A percentile compares a stretch with the other conserved stretches of the same genome.
These are phyloP conservation scores for Beauveria sp. DNA, from an alignment of 2,329 filamentous ascomycete species.

Conservation along the genomic window DNA sequence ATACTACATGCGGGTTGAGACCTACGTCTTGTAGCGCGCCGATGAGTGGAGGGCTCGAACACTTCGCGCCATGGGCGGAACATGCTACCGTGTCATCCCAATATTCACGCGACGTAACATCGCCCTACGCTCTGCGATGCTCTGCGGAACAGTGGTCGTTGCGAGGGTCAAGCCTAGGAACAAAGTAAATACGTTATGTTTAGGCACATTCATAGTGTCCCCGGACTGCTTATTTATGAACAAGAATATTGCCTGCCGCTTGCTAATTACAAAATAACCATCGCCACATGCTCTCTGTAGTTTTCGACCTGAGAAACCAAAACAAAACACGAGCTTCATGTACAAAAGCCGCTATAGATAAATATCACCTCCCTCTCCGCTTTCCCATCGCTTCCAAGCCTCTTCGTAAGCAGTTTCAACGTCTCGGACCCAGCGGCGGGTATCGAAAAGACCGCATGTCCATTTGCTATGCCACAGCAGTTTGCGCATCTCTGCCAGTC, in stretches of 20 bases:
- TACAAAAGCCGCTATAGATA: conserved; percentile 49
- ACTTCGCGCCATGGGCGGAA: background rate
- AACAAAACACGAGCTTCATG: background rate
- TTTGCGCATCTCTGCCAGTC: conserved; percentile 70
- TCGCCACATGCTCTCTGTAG: background rate
- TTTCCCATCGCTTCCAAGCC: conserved; percentile 84
- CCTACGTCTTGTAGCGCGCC: background rate
- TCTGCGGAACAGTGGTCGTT: too few relatives aligned
- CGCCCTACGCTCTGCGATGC: background rate
- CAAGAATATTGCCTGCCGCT: background rate
- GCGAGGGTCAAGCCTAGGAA: too few relatives aligned
- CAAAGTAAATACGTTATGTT: too few relatives aligned
- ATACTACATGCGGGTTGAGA: background rate
- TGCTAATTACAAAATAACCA: background rate
- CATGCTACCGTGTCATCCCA: background rate
- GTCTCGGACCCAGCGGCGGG: conserved; percentile 81
- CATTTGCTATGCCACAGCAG: conserved; percentile 79
- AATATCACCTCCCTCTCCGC: conserved; percentile 84
- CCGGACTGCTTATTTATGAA: too few relatives aligned
- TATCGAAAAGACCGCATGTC: conserved; percentile 85
- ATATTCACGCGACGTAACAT: background rate
- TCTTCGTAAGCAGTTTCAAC: conserved; percentile 81
- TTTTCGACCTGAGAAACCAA: too few relatives aligned
- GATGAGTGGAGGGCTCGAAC: background rate
- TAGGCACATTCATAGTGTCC: too few relatives aligned